Conservation (phyloP, 2,329 filamentous ascomycete genomes). For the Colletotrichum chlorophyti region DNA sequence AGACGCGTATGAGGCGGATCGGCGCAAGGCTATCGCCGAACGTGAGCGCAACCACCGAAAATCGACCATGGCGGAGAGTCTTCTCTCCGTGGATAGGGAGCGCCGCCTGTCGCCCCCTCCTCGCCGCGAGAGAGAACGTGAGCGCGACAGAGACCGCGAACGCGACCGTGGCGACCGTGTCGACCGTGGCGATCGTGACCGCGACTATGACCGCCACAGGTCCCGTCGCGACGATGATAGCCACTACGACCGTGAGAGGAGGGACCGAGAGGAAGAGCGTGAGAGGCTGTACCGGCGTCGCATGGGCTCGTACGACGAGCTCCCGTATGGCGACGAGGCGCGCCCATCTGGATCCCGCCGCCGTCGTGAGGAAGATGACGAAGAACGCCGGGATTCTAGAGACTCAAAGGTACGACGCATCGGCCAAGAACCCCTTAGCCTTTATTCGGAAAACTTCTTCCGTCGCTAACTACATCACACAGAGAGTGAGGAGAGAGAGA, state of each 20-base stretch:
- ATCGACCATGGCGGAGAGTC: constrained; percentile 70
- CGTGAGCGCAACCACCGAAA: constrained; percentile 94
- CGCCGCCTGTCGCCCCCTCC: constrained; percentile 50
- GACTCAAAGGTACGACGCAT: constrained; percentile 66
- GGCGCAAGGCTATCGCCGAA: constrained; percentile 90
- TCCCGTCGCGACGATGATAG: constrained; percentile 68
- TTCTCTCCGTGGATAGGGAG: constrained; percentile 54
- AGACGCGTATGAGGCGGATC: constrained; percentile 94
- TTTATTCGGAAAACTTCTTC: background rate
- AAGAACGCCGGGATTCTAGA: constrained; percentile 70
- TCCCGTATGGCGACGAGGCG: constrained; percentile 90
- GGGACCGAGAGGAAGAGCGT: constrained; percentile 88
- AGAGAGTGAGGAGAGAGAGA: constrained; percentile 66
- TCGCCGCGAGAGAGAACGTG: constrained; percentile 41
- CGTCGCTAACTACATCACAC: constrained; percentile 37
- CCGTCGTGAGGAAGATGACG: constrained; percentile 80
- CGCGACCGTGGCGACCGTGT: constrained; percentile 44
- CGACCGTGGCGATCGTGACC: constrained; percentile 49
- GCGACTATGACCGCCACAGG: constrained; percentile 59
- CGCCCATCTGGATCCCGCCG: constrained; percentile 71
- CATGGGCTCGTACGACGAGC: constrained; percentile 80
- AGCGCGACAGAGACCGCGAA: constrained; percentile 41
- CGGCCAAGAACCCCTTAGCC: too few species aligned
- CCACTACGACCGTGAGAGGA: constrained; percentile 84
- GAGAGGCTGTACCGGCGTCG: constrained; percentile 88